Conservation (phyloP, 2,329 filamentous ascomycete species). For the Fusarium subtropicale region DNA sequence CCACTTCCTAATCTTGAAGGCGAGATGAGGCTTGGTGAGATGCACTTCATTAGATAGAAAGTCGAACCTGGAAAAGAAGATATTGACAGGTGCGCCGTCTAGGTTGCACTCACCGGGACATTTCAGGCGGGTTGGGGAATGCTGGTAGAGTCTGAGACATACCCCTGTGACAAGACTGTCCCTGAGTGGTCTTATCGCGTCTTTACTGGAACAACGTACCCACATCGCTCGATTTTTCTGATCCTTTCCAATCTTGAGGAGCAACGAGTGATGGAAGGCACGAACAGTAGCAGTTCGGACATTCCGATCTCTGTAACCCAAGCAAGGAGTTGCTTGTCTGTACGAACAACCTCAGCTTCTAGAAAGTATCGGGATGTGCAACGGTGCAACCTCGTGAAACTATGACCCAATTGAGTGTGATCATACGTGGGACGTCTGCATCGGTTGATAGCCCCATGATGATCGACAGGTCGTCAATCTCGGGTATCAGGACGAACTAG, state of each 20-base stretch:
- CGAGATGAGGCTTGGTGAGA: constrained; percentile 44
- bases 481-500: constrained; percentile 45
- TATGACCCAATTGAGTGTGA: constrained; percentile 29
- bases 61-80: constrained; percentile 30
- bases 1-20: constrained; percentile 45
- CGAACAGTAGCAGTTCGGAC: constrained; percentile 20
- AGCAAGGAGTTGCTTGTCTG: constrained; percentile 25
- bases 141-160: constrained; percentile 47
- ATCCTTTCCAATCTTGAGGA: constrained; percentile 43
- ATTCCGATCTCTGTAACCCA: constrained; percentile 30
- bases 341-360: constrained; percentile 33
- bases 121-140: constrained; percentile 46
- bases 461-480: constrained; percentile 49
- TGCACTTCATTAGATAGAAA: constrained; percentile 22
- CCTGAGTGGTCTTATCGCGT: constrained; percentile 26
- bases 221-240: constrained; percentile 28
- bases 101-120: constrained; percentile 40
- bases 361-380: constrained; percentile 35
- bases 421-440: constrained; percentile 35
- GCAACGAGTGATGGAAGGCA: constrained; percentile 33
- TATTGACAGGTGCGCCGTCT: constrained; percentile 40
- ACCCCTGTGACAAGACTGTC: constrained; percentile 30
- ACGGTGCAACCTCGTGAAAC: constrained; percentile 28
- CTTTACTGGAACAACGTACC: constrained; percentile 25
- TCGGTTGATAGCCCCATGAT: constrained; percentile 37